Evolutionary conservation across 805 yeast genomes (phyloP).

Genomic region (Monosporozyma solicola): DNA sequence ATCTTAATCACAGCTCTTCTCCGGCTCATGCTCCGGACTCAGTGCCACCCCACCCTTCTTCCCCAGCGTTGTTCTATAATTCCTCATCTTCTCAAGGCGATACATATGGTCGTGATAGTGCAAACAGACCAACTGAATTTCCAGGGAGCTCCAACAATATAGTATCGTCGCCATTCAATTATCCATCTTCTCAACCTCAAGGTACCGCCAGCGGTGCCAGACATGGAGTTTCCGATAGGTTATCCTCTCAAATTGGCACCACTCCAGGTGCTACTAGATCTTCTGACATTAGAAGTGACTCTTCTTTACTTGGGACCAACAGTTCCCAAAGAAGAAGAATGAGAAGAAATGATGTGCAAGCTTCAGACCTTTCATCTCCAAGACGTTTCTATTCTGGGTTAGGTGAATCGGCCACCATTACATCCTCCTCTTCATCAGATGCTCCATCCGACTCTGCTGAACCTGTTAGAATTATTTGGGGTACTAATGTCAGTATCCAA

Average conservation of each 20-base stretch:
- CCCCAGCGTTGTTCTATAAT: slow-evolving; percentile 29
- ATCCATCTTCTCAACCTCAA: slow-evolving; percentile 29
- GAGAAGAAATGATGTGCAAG: slow-evolving; percentile 71
- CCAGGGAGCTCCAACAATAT: slow-evolving; percentile 7
- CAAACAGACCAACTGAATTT: slow-evolving; percentile 4
- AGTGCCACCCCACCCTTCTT: slow-evolving; percentile 31
- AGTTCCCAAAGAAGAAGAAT: slow-evolving; percentile 39
- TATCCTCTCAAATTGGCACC: slow-evolving; percentile 7
- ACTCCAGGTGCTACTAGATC: slow-evolving; percentile 25
- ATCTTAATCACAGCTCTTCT: slow-evolving; percentile 27
- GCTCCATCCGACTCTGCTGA: slow-evolving; percentile 41
- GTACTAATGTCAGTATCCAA: slow-evolving; percentile 89
- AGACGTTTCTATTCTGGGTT: slow-evolving; percentile 40
- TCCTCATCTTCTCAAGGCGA: slow-evolving; percentile 28
- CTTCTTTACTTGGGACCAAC: slow-evolving; percentile 31
- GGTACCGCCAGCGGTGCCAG: not conserved
- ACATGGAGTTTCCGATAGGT: slow-evolving; percentile 6
- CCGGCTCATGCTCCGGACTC: slow-evolving; percentile 31
- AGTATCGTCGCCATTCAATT: slow-evolving; percentile 39
- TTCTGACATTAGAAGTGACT: slow-evolving; percentile 39
- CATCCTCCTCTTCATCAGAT: slow-evolving; percentile 23
- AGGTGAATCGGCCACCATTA: slow-evolving; percentile 5
- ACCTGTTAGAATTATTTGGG: slow-evolving; percentile 93
- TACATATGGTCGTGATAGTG: slow-evolving; percentile 20
- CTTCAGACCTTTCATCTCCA: slow-evolving; percentile 67